phyloP scores from a whole-genome alignment of 225 moss, liverwort and hornwort genomes.

The Antitrichia curtipendula region DNA sequence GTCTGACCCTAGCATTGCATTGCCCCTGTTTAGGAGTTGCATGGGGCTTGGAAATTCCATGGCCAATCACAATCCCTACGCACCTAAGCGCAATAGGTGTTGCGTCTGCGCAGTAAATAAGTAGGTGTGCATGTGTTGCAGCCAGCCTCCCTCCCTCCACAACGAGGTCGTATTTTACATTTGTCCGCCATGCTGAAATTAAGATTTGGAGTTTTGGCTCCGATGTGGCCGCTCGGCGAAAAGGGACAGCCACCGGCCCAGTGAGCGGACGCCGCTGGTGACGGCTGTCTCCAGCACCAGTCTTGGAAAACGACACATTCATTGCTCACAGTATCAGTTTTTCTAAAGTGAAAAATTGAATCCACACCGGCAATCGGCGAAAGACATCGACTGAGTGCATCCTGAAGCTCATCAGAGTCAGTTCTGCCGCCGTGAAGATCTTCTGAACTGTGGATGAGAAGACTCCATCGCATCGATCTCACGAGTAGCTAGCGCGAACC shows the following conservation, averaged over 20 bases:
- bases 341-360: not conserved
- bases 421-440: too few species aligned
- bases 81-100: not conserved
- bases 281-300: not conserved
- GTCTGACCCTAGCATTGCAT: too few species aligned
- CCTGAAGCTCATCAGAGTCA: too few species aligned
- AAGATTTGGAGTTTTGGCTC: not conserved
- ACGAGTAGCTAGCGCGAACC: not conserved
- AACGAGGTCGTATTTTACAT: not conserved
- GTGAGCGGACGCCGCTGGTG: not conserved
- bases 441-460: not conserved
- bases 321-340: not conserved
- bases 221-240: too few species aligned
- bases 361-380: too few species aligned
- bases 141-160: too few species aligned
- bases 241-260: not conserved
- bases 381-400: not conserved
- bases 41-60: not conserved
- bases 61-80: not conserved
- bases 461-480: not conserved
- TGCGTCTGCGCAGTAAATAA: too few species aligned
- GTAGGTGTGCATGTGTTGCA: too few species aligned
- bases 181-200: not conserved
- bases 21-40: not conserved
- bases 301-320: not conserved